Percentiles rank a stretch among this genome's conserved stretches.
Conservation (phyloP, 2,329 filamentous ascomycete genomes). For the Hypocreales sp. region DNA sequence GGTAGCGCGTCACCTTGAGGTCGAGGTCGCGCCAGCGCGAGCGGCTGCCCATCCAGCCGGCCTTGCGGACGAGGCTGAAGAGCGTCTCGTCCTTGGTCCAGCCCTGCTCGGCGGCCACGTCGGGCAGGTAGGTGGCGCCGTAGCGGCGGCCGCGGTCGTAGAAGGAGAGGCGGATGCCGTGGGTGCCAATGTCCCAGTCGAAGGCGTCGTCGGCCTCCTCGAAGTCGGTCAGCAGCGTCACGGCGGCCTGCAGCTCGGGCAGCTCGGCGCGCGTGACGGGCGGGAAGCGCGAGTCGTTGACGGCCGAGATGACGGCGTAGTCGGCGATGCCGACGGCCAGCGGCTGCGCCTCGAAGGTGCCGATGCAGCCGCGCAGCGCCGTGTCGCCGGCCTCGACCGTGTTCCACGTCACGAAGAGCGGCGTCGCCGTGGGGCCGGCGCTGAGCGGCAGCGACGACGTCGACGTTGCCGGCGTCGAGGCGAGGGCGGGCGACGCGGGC, state of each 20-base stretch:
- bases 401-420: conserved; percentile 94
- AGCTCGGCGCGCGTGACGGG: conserved; percentile 40
- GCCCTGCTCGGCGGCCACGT: conserved; percentile 81
- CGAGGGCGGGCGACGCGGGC: conserved; percentile 22
- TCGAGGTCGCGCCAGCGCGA: conserved; percentile 69
- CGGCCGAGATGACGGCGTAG: conserved; percentile 69
- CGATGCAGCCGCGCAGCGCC: conserved; percentile 82
- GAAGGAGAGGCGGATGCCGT: conserved; percentile 82
- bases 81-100: conserved; percentile 92
- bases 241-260: conserved; percentile 43
- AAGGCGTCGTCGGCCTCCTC: conserved; percentile 57
- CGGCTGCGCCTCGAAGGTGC: conserved; percentile 71
- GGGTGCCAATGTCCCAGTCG: conserved; percentile 76
- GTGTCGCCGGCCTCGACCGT: conserved; percentile 32
- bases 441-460: conserved; percentile 21
- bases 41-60: conserved; percentile 73
- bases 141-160: conserved; percentile 56
- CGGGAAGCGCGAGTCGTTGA: conserved; percentile 47
- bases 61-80: conserved; percentile 82
- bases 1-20: conserved; percentile 68
- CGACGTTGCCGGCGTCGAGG: conserved; percentile 29
- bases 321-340: conserved; percentile 57
- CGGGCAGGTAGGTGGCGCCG: conserved; percentile 80
- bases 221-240: conserved; percentile 78
- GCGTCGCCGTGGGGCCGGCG: conserved; percentile 34